Evolutionary conservation across 116 monocot genomes (phyloP).

Genomic region (Iris pallida): DNA sequence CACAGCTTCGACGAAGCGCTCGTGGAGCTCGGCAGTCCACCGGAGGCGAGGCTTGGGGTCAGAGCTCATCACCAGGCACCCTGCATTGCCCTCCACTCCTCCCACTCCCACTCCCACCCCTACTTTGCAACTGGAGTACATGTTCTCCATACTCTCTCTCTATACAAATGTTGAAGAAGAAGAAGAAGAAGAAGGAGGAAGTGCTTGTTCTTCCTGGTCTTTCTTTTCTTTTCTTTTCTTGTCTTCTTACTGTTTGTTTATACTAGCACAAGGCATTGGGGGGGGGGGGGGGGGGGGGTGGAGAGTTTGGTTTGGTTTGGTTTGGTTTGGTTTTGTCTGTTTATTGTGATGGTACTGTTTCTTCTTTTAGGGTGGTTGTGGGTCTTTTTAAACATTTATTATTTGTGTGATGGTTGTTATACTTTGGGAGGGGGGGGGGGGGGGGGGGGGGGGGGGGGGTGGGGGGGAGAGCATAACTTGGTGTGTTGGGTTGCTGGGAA

Average conservation of each 20-base stretch:
- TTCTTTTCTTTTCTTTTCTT: conserved; percentile 8
- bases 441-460: too few species aligned
- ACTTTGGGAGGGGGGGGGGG: too few species aligned
- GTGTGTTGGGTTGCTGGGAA: too few species aligned
- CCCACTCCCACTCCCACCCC: conserved; percentile 1
- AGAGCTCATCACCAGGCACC: conserved; percentile 71
- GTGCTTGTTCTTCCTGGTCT: background rate
- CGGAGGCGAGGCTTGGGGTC: conserved; percentile 84
- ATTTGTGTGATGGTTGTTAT: background rate
- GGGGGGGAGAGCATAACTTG: too few species aligned
- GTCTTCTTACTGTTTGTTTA: background rate
- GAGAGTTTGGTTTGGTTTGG: background rate
- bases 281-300: too few species aligned
- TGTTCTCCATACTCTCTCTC: background rate
- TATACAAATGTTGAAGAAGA: too few species aligned
- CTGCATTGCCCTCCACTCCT: background rate
- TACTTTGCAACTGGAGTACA: conserved; percentile 29
- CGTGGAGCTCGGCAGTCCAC: conserved; percentile 84
- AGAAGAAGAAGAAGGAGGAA: too few species aligned
- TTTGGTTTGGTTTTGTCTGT: too few species aligned
- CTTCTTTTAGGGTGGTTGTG: background rate
- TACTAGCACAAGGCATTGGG: background rate
- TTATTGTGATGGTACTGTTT: background rate
- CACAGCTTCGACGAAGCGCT: conserved; percentile 88
- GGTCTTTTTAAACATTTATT: background rate